Base-by-base conservation (phyloP, 805 yeast species). In the Candida parachauliodes region DNA sequence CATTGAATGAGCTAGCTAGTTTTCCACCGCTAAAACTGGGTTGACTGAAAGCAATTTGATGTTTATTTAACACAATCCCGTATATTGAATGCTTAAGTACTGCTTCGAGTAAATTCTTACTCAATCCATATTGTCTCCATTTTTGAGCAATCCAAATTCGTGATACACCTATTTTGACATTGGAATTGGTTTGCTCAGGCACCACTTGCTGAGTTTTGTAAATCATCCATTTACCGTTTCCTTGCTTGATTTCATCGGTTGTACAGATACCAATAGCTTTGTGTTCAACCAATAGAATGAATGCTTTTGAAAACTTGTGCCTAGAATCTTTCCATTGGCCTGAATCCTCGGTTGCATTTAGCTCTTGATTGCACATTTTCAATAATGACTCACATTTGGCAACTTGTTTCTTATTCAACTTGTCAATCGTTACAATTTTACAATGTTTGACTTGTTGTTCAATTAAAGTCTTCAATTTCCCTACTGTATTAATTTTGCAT, bases 1-100 rank as follows among this genome's bases (percentile, higher is more conserved):
- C 79, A 49, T 77, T 79, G 50, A 76, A 81, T 21, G 51, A 58
- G 23, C 54, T 55, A 0, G 88, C 87, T 22, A 82, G 62, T 40
- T 70, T 66, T 1, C 79, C 77, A 0, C 91, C 91, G 40, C 72
- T 68, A 34, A 68, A 74, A 41, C 84, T 77, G 0, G 89, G 88
- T 52, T 83, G 91, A 30, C 86, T 79, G 76, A 86, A 83, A 1
- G 79, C 84, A 14, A 83, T 53, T 41, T 76, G 70, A 11, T 43
- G 46, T 39, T 57, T 70, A 2, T 58, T 56, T 10, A 81, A 46
- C 0, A 17, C 34, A 39, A 72, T 50, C 0, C 86, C 87, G 48
- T 74, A 76, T 1, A 79, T 57, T 17, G 75, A 59, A 38, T 74
- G 46, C 1, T 50, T 50, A 37, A 68, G 55, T 0, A 78, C 76